These are phyloP conservation scores for Sporothrix pallida DNA, from an alignment of 2,329 filamentous ascomycete genomes.

Conservation along the genomic window DNA sequence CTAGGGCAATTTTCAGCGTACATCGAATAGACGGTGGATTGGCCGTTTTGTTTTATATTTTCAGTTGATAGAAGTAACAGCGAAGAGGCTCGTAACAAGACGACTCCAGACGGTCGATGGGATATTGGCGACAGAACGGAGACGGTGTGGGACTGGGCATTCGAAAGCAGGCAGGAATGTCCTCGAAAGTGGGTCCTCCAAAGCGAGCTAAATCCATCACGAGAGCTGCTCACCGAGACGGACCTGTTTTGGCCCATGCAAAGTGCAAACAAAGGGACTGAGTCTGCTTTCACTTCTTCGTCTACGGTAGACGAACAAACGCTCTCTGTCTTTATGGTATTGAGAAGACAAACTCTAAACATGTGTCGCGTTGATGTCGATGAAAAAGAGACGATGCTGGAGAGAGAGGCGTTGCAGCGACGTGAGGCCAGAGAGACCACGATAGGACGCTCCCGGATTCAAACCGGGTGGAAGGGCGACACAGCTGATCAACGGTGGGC, in stretches of 20 bases:
- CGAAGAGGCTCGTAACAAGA: not conserved
- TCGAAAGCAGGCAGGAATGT: constrained; percentile 13
- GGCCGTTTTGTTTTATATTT: not conserved
- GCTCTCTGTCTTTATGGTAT: not conserved
- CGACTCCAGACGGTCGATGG: not conserved
- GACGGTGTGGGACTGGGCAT: not conserved
- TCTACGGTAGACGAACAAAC: too few relatives aligned
- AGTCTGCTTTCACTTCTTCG: not conserved
- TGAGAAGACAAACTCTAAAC: not conserved
- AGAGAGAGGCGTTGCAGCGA: not conserved
- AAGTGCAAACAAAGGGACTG: not conserved
- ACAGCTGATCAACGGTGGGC: not conserved
- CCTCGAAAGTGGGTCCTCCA: constrained; percentile 19
- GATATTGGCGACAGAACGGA: not conserved
- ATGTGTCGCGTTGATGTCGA: too few relatives aligned
- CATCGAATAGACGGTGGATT: not conserved
- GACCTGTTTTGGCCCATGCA: not conserved
- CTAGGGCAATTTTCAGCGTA: not conserved
- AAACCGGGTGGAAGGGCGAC: not conserved
- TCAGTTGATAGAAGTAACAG: not conserved
- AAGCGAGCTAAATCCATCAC: not conserved
- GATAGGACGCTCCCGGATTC: not conserved
- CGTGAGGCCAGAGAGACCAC: not conserved
- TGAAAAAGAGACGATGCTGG: not conserved
- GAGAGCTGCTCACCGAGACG: constrained; percentile 8